Conservation (phyloP, 805 yeast species). For the Yarrowia divulgata region DNA sequence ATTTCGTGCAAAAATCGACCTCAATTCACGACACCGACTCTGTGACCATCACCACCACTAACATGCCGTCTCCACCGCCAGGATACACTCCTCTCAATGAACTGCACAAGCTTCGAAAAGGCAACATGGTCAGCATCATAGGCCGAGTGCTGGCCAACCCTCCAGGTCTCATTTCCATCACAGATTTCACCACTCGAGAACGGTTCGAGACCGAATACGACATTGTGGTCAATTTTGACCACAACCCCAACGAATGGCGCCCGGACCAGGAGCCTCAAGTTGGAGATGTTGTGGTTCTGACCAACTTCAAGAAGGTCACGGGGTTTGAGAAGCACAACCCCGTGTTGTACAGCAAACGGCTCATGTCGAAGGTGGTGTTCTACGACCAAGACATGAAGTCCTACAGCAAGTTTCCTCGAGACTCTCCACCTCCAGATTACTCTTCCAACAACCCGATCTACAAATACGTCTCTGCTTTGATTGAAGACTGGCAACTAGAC, state of each 20-base stretch:
- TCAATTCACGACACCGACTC: no score
- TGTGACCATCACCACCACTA: no score
- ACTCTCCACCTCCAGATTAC: background rate
- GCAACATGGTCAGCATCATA: background rate
- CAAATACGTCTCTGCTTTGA: background rate
- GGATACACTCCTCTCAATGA: background rate
- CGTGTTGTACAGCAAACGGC: background rate
- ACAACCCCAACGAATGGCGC: background rate
- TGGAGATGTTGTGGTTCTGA: background rate
- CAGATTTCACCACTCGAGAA: background rate
- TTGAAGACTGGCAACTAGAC: background rate
- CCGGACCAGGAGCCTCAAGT: background rate
- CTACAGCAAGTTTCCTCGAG: background rate
- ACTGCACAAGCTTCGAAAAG: background rate
- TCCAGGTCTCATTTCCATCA: background rate
- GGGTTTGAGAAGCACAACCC: background rate
- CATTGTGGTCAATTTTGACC: slow-evolving; percentile 4
- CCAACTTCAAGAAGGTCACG: background rate
- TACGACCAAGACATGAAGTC: background rate
- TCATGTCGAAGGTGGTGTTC: background rate
- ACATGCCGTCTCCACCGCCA: background rate
- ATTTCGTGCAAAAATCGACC: no score
- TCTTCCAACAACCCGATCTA: background rate
- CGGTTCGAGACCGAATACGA: background rate
- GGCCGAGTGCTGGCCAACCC: background rate